A percentile compares a stretch with the other conserved stretches of the same genome.
phyloP scores from a whole-genome alignment of 2,329 filamentous ascomycete genomes.

The Saccharata proteae region DNA sequence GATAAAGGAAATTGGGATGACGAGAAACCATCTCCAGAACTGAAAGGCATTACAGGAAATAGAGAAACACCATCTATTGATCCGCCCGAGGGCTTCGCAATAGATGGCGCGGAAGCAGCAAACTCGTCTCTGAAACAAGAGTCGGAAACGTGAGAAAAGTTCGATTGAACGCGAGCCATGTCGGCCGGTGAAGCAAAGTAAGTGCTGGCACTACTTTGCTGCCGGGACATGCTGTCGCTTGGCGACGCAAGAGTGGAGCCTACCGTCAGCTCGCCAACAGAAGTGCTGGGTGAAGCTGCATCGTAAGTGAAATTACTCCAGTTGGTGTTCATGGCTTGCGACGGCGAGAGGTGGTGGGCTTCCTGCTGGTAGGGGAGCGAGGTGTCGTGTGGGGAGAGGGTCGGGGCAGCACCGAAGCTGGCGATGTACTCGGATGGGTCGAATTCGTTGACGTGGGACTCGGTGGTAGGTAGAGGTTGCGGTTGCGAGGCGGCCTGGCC shows the following conservation, averaged over 20 bases:
- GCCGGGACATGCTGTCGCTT: constrained; percentile 32
- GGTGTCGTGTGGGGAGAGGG: constrained; percentile 11
- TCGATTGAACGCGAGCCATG: constrained; percentile 34
- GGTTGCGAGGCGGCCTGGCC: constrained; percentile 14
- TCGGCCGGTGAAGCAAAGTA: constrained; percentile 28
- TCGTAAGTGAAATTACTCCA: constrained; percentile 22
- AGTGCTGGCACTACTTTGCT: constrained; percentile 29
- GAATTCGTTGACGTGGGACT: constrained; percentile 22
- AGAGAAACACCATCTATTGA: constrained; percentile 8
- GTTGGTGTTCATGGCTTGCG: constrained; percentile 11
- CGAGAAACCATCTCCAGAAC: constrained; percentile 12
- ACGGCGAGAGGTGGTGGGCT: constrained; percentile 15
- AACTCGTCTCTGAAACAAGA: constrained; percentile 18
- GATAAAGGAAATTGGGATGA: constrained; percentile 14
- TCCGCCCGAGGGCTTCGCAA: constrained; percentile 9
- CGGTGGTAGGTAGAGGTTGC: constrained; percentile 15
- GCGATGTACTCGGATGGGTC: constrained; percentile 23
- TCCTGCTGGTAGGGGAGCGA: constrained; percentile 12
- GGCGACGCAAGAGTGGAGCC: constrained; percentile 23
- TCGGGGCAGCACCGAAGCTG: constrained; percentile 14
- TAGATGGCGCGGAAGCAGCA: constrained; percentile 11
- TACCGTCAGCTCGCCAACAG: constrained; percentile 25
- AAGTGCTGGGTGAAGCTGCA: constrained; percentile 24
- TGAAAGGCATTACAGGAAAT: constrained; percentile 8
- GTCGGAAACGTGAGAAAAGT: constrained; percentile 23